phyloP scores from a whole-genome alignment of 805 yeast genomes.

The Candida morakotiae region DNA sequence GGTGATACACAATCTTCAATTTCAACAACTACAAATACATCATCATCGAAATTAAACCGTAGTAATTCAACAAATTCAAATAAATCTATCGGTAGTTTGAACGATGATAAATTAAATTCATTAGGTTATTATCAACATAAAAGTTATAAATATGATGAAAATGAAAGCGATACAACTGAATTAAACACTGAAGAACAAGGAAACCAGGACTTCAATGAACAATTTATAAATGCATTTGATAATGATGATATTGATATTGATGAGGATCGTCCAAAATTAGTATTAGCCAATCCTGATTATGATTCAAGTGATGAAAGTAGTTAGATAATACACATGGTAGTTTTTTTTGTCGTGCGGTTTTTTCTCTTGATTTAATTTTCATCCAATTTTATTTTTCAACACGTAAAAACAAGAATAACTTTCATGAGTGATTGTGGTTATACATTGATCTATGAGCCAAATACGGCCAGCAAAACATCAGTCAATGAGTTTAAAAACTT shows the following conservation, averaged over 20 bases:
- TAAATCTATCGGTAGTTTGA: conserved; percentile 27
- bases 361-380: background rate
- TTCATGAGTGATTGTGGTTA: conserved; percentile 46
- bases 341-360: too few species aligned
- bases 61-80: conserved; percentile 18
- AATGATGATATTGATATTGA: conserved; percentile 12
- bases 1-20: conserved; percentile 8
- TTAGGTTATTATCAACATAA: conserved; percentile 41
- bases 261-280: conserved; percentile 41
- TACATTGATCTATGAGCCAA: conserved; percentile 77
- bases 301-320: conserved; percentile 37
- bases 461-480: conserved; percentile 57
- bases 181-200: conserved; percentile 13
- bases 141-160: conserved; percentile 28
- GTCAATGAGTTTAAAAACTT: conserved; percentile 69
- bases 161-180: conserved; percentile 14
- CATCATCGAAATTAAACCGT: conserved; percentile 11
- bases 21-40: conserved; percentile 1
- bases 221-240: conserved; percentile 2
- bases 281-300: conserved; percentile 55
- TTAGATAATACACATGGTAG: conserved; percentile 8
- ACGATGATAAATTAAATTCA: conserved; percentile 16
- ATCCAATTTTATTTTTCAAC: conserved; percentile 7
- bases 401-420: conserved; percentile 11
- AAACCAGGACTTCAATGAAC: conserved; percentile 9